Base-by-base conservation (phyloP, 306 rosid species). In the Rosa chinensis region DNA sequence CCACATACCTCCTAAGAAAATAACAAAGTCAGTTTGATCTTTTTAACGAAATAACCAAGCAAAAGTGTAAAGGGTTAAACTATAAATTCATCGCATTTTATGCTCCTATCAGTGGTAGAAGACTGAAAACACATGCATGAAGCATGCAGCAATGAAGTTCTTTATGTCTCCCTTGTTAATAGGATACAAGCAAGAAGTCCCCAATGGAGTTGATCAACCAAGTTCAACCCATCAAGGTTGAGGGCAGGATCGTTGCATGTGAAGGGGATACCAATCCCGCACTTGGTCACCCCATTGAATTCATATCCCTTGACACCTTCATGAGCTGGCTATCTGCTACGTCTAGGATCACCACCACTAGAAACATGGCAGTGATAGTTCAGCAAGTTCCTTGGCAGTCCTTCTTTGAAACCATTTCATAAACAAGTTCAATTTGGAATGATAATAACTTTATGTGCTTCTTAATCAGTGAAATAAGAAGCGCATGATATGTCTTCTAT, bases 171-270 rank as follows among this genome's bases (percentile, higher is more conserved):
- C 72, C 77, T 61, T 80, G 5, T 73, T 81, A 48, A 83, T 77
- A 94, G 99, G 97, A 94, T 73, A 81, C 87, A 9, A 87, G 97
- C 85, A 91, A 92, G 89, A 94, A 91, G 81, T 94, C 99, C 75
- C 99, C 99, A 52, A 94, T 92, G 99, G 97, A 92, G 90, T 84
- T 94, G 88, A 94, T 92, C 83, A 92, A 92, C 72, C 97, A 94
- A 84, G 99, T 94, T 78, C 99, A 93, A n/a, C 99, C 99, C 40
- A 92, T 94, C 79, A 89, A 92, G 89, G 97, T 92, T 40, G 89
- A 91, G 83, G 94, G 92, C 88, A 93, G 97, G 80, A 89, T 92
- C 17, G 92, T 89, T 87, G 97, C 97, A 53, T 94, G 97, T 79
- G 99, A 89, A 85, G 97, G 99, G 87, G 99, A 97, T 94, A 85